Base-by-base conservation (phyloP, 768 basidiomycete genomes). In the Boletus sp. region DNA sequence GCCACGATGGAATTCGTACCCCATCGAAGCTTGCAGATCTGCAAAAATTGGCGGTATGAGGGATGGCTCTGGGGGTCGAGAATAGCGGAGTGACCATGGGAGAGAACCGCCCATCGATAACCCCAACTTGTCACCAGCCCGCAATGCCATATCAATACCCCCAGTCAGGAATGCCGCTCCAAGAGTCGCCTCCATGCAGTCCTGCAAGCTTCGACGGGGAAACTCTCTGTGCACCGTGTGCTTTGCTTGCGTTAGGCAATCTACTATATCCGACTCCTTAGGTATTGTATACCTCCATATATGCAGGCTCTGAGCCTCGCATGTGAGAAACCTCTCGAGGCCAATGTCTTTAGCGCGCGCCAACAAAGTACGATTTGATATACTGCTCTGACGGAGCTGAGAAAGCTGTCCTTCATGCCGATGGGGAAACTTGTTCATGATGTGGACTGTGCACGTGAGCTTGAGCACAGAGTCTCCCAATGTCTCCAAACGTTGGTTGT, bases 401-500 rank as follows among this genome's bases (percentile, higher is more conserved):
- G 85, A 78, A 41, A 96, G 79, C 60, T 93, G 90, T 0, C 94
- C 93, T 76, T 96, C 94, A 62, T 94, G 89, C 24, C 86, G 78
- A 59, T 83, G 78, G 0, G 90, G 89, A 64, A 80, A 92, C 59
- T 80, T 83, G 74, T 89, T 90, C 73, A 87, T 86, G 5, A 91
- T 73, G 65, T 93, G 83, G 3, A 92, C 84, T 20, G 87, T 88
- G 4, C 85, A 84, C 48, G 85, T 82, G 28, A 94, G 71, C 64
- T 93, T 87, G 42, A 93, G 77, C 1, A 93, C 90, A 0, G 87
- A 83, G 65, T 96, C 94, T 9, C 94, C 94, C 7, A 95, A 76
- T 0, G 92, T 94, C 69, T 96, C 94, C 54, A 95, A 69, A 1
- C 90, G 83, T 64, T 96, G 91, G 60, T 94, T 95, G 71, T 80